Evolutionary conservation across 768 basidiomycete species (phyloP).

Genomic region (Mycena kentingensis): DNA sequence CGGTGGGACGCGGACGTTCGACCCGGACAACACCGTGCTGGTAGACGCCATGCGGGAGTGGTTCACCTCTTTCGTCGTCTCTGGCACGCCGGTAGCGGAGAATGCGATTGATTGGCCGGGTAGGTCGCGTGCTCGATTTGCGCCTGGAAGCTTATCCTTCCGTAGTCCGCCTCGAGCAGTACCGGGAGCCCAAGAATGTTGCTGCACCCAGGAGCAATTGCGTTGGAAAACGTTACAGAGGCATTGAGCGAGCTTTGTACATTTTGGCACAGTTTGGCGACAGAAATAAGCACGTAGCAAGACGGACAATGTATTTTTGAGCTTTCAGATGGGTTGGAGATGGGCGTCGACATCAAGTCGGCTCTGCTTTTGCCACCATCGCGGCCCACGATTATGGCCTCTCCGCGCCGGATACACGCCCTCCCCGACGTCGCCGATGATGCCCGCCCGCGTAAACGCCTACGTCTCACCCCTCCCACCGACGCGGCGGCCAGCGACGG

Average conservation of each 20-base stretch:
- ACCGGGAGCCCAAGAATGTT: slow-evolving; percentile 33
- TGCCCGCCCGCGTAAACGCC: slow-evolving; percentile 39
- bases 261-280: slow-evolving; percentile 35
- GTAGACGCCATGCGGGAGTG: not conserved
- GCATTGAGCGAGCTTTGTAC: slow-evolving; percentile 28
- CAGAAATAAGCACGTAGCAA: slow-evolving; percentile 10
- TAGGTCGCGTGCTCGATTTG: slow-evolving; percentile 15
- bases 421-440: slow-evolving; percentile 22
- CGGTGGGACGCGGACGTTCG: not conserved
- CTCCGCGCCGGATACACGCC: not conserved
- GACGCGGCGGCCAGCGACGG: not conserved
- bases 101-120: slow-evolving; percentile 30
- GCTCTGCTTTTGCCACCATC: not conserved
- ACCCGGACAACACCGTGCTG: not conserved
- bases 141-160: not conserved
- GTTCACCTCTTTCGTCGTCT: not conserved
- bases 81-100: not conserved
- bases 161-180: not conserved
- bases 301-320: not conserved
- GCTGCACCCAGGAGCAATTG: slow-evolving; percentile 32
- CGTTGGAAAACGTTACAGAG: slow-evolving; percentile 27
- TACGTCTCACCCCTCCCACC: slow-evolving; percentile 22
- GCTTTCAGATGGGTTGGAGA: too few species aligned
- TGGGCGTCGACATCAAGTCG: too few species aligned
- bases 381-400: too few species aligned